Base-by-base conservation (phyloP, 306 rosid species). In the Glycyrrhiza uralensis region DNA sequence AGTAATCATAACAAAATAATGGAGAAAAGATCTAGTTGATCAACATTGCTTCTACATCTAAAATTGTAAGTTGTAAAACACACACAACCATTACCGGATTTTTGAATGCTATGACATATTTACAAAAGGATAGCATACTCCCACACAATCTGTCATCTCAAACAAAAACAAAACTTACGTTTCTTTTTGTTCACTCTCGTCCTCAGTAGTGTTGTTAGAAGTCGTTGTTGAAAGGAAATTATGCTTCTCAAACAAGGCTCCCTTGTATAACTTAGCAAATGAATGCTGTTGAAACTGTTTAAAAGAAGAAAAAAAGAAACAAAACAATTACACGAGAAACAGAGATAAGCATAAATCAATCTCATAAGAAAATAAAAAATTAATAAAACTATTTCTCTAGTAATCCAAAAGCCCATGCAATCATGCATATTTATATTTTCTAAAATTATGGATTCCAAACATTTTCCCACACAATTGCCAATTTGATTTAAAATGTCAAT, bases 111-210 rank as follows among this genome's bases (percentile, higher is more conserved):
- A 29, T 42, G 20, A 49, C 24, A 47, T 47, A 55, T 61, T 46
- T 23, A 22, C 10, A 38, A 7, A 6, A 63, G 55, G 29, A 61
- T 20, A 11, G 24, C 17, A 55, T 38, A 50, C 23, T 73, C 32
- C 44, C 33, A 59, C 11, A 44, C 26, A 32, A 39, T 57, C 6
- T 17, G 68, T 70, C 28, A 64, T 75, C 61, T 79, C 66, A 79
- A 58, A 59, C 0, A 70, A 20, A 50, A 71, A 60, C 22, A 61
- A 62, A 62, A 74, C 88, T 77, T 77, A 84, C 88, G 72, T 80
- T 69, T 79, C 54, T 10, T 63, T 15, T 28, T 69, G 24, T 58
- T 77, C 79, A 33, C 66, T 64, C 35, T 70, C 76, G 28, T 54
- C 75, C 67, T 68, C 69, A 24, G 83, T 36, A 24, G 85, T n/a